Conservation (phyloP, 2,329 filamentous ascomycete genomes). For the Arthroderma sp. region DNA sequence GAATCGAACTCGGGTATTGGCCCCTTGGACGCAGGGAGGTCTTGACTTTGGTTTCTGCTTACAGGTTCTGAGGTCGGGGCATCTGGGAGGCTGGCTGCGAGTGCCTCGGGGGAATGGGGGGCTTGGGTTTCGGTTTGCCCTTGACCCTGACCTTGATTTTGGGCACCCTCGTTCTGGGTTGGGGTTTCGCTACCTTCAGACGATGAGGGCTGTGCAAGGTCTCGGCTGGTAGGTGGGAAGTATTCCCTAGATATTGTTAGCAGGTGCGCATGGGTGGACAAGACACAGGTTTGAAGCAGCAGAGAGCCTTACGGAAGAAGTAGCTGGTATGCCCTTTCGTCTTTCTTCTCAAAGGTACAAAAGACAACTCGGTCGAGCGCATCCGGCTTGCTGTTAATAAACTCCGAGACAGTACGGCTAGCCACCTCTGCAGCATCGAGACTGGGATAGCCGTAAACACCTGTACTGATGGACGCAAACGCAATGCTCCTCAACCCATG, state of each 20-base stretch:
- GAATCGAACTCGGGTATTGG: conserved; percentile 1
- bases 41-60: conserved; percentile 30
- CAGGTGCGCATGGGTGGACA: background rate
- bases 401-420: conserved; percentile 45
- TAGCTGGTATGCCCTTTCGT: conserved; percentile 58
- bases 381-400: conserved; percentile 32
- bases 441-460: conserved; percentile 78
- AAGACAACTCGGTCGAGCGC: conserved; percentile 64
- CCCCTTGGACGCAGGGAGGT: conserved; percentile 2
- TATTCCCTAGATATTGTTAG: conserved; percentile 24
- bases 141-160: background rate
- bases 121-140: background rate
- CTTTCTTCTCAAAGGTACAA: conserved; percentile 69
- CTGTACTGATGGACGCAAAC: conserved; percentile 76
- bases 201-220: background rate
- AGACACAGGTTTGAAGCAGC: conserved; percentile 1
- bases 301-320: conserved; percentile 56
- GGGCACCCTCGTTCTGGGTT: background rate
- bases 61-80: conserved; percentile 35
- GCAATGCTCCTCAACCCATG: conserved; percentile 58
- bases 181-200: background rate
- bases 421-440: conserved; percentile 59
- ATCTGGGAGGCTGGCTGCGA: conserved; percentile 35
- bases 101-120: conserved; percentile 14
- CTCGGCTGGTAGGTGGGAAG: conserved; percentile 34